Percentiles rank a stretch among this genome's conserved stretches.
Conservation (phyloP, 805 yeast genomes). For the Yarrowia sp. region DNA sequence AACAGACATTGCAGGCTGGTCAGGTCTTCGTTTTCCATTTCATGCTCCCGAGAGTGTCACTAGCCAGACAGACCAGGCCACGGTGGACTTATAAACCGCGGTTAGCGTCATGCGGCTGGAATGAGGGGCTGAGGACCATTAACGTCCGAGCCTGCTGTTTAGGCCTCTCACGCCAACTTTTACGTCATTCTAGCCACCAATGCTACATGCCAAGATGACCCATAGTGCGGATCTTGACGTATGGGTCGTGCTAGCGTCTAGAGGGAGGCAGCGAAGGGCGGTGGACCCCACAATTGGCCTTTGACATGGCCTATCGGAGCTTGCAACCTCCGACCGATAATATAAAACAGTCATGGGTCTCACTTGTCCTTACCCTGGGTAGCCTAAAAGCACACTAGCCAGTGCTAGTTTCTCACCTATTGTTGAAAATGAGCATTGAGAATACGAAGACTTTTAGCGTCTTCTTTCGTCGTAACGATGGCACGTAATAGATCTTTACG, state of each 20-base stretch:
- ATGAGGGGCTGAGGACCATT: conserved; percentile 18
- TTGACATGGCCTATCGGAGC: neutral
- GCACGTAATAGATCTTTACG: too few relatives aligned
- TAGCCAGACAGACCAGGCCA: neutral
- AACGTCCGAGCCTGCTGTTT: neutral
- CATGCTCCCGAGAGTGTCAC: neutral
- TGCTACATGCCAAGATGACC: conserved; percentile 2
- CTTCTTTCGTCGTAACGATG: neutral
- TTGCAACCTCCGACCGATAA: conserved; percentile 2
- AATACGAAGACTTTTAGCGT: neutral
- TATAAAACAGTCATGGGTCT: conserved; percentile 14
- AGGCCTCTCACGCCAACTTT: neutral
- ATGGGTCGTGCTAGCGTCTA: neutral
- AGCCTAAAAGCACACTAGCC: conserved; percentile 18
- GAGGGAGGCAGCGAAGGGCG: neutral
- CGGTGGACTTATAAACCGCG: conserved; percentile 17
- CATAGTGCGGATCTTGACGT: neutral
- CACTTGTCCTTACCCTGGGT: conserved; percentile 1
- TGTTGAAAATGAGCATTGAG: neutral
- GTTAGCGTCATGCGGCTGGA: conserved; percentile 27
- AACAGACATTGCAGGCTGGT: conserved; percentile 18
- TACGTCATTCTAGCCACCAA: neutral
- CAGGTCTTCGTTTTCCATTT: conserved; percentile 16
- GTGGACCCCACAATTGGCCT: neutral
- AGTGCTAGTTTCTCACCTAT: conserved; percentile 1